Conservation (phyloP, 2,329 filamentous ascomycete species). For the Talaromyces sp. region DNA sequence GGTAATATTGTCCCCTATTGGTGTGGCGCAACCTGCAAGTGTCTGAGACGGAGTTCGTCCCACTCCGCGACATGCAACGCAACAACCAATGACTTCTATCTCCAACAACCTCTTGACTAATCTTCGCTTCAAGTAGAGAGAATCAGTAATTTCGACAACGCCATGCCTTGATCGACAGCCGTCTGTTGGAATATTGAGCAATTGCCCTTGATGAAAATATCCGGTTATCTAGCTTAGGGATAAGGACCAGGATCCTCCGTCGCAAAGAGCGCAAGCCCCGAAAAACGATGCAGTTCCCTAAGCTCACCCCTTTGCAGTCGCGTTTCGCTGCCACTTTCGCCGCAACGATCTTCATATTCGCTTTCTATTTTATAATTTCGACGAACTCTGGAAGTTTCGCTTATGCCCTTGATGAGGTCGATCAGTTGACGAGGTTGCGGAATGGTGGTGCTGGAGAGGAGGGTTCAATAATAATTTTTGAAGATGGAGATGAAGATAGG, state of each 20-base stretch:
- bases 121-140: not conserved
- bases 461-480: not conserved
- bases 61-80: not conserved
- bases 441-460: constrained; percentile 42
- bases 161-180: not conserved
- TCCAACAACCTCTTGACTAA: not conserved
- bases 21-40: not conserved
- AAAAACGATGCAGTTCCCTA: constrained; percentile 33
- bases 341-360: constrained; percentile 55
- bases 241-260: constrained; percentile 1
- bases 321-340: constrained; percentile 63
- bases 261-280: not conserved
- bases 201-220: constrained; percentile 1
- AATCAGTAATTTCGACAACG: not conserved
- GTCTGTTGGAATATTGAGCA: not conserved
- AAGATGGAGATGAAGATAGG: constrained; percentile 30
- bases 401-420: constrained; percentile 53
- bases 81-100: not conserved
- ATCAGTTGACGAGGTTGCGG: constrained; percentile 8
- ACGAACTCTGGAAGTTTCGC: constrained; percentile 54
- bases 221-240: constrained; percentile 3
- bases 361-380: constrained; percentile 58
- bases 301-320: constrained; percentile 65
- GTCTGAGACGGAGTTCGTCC: not conserved
- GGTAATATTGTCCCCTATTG: too few relatives aligned